These are phyloP conservation scores for Rhizopogon rudus DNA, from an alignment of 768 basidiomycete species.

Conservation along the genomic window DNA sequence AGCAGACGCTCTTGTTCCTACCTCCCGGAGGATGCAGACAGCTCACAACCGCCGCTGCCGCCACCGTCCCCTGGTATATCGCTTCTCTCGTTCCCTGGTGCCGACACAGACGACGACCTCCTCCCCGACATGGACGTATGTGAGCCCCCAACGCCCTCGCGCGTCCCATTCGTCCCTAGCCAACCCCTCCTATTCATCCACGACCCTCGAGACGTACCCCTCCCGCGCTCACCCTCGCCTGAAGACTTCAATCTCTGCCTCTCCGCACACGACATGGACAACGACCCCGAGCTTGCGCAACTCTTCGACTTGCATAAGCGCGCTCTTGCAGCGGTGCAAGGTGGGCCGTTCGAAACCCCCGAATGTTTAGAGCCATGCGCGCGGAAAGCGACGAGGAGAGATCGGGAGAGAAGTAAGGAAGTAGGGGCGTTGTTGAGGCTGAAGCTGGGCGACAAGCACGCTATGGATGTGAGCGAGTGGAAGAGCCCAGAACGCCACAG, in stretches of 20 bases:
- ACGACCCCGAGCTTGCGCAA: conserved; percentile 34
- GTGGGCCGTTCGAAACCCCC: conserved; percentile 30
- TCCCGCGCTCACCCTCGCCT: conserved; percentile 39
- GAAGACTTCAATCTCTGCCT: conserved; percentile 36
- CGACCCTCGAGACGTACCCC: conserved; percentile 32
- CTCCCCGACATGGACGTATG: conserved; percentile 23
- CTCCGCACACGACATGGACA: conserved; percentile 22
- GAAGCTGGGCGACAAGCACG: conserved; percentile 37
- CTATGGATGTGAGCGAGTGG: conserved; percentile 17
- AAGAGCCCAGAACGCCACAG: conserved; percentile 20
- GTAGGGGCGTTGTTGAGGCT: conserved; percentile 50
- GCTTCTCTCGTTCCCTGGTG: conserved; percentile 37
- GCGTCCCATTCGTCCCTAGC: conserved; percentile 7
- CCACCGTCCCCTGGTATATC: conserved; percentile 15
- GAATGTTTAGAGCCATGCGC: conserved; percentile 25
- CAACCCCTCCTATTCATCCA: conserved; percentile 38
- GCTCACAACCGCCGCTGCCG: conserved; percentile 17
- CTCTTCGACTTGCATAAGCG: conserved; percentile 37
- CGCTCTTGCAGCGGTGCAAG: conserved; percentile 27
- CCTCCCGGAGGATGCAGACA: conserved; percentile 25
- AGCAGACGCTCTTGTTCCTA: conserved; percentile 21
- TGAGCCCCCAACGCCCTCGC: background rate
- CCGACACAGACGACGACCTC: conserved; percentile 37
- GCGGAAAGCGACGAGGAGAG: conserved; percentile 34
- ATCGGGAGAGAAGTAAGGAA: conserved; percentile 53